phyloP scores from a whole-genome alignment of 768 basidiomycete species.

The Tulasnella sp. region DNA sequence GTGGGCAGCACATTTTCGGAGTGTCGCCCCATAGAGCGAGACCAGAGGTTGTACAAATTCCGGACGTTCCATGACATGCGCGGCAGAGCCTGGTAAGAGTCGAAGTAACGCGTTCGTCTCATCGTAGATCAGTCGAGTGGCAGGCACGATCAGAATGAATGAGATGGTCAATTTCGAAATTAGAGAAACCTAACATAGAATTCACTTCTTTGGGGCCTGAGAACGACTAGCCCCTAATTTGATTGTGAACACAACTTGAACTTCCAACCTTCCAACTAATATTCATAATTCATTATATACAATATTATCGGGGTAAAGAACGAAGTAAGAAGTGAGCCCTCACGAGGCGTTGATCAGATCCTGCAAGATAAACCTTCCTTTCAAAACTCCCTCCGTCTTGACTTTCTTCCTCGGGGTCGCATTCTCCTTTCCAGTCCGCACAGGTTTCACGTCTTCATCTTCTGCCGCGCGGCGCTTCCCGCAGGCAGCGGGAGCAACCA shows the following conservation, averaged over 20 bases:
- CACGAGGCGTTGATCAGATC: slow-evolving; percentile 13
- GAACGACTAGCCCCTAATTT: too few species aligned
- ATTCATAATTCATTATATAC: too few species aligned
- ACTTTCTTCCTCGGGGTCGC: slow-evolving; percentile 4
- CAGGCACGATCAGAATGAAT: not conserved
- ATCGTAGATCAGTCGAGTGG: not conserved
- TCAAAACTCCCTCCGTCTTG: slow-evolving; percentile 6
- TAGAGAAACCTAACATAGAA: not conserved
- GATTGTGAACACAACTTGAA: too few species aligned
- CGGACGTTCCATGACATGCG: slow-evolving; percentile 84
- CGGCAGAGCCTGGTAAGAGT: slow-evolving; percentile 48
- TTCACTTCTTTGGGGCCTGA: not conserved
- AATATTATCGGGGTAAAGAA: not conserved
- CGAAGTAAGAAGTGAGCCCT: not conserved
- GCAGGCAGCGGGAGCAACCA: not conserved
- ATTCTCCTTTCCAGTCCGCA: not conserved
- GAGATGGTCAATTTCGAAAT: slow-evolving; percentile 11
- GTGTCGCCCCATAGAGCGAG: slow-evolving; percentile 49
- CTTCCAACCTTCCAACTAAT: too few species aligned
- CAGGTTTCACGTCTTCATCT: slow-evolving; percentile 1
- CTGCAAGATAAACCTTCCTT: slow-evolving; percentile 14
- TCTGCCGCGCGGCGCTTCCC: slow-evolving; percentile 1
- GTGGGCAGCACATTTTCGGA: slow-evolving; percentile 17
- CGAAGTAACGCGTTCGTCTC: slow-evolving; percentile 23
- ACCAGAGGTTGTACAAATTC: slow-evolving; percentile 86